Percentiles rank a stretch among this genome's conserved stretches.
Conservation (phyloP, 1,284 basidiomycete genomes). For the Ceratobasidium sp. region DNA sequence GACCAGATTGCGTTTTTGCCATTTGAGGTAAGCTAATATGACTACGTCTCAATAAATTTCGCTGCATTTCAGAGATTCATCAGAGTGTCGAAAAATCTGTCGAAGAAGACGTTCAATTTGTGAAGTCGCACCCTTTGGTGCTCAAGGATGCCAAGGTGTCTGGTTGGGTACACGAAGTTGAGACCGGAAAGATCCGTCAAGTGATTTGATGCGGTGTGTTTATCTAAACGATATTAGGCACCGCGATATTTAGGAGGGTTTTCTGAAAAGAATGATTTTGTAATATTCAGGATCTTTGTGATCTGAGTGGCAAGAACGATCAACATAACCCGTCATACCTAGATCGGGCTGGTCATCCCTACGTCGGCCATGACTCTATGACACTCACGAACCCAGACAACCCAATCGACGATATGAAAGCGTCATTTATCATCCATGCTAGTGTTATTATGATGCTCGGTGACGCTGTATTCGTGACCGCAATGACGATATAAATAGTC, state of each 20-base stretch:
- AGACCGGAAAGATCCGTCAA: slow-evolving; percentile 68
- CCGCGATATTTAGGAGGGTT: too few relatives aligned
- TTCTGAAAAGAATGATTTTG: too few relatives aligned
- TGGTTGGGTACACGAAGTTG: slow-evolving; percentile 77
- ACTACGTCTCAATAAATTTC: too few relatives aligned
- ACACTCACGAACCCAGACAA: not conserved
- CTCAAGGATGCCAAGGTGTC: slow-evolving; percentile 69
- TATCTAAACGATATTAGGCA: not conserved
- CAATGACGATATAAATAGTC: too few relatives aligned
- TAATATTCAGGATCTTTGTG: too few relatives aligned
- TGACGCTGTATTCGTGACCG: too few relatives aligned
- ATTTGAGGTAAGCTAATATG: slow-evolving; percentile 56
- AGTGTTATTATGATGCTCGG: not conserved
- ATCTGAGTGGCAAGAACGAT: not conserved
- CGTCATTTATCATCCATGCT: not conserved
- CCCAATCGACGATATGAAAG: too few relatives aligned
- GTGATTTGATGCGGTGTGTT: slow-evolving; percentile 1
- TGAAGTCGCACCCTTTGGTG: slow-evolving; percentile 70
- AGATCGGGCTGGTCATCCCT: not conserved
- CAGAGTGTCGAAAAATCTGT: slow-evolving; percentile 66
- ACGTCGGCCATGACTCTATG: not conserved
- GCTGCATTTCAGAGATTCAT: slow-evolving; percentile 50
- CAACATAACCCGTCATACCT: not conserved
- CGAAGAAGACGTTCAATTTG: slow-evolving; percentile 69
- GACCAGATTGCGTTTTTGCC: slow-evolving; percentile 72